Percentiles rank a stretch among this genome's conserved stretches.
Evolutionary conservation across 805 yeast genomes (phyloP).

Genomic region (Metschnikowia santaceciliae): DNA sequence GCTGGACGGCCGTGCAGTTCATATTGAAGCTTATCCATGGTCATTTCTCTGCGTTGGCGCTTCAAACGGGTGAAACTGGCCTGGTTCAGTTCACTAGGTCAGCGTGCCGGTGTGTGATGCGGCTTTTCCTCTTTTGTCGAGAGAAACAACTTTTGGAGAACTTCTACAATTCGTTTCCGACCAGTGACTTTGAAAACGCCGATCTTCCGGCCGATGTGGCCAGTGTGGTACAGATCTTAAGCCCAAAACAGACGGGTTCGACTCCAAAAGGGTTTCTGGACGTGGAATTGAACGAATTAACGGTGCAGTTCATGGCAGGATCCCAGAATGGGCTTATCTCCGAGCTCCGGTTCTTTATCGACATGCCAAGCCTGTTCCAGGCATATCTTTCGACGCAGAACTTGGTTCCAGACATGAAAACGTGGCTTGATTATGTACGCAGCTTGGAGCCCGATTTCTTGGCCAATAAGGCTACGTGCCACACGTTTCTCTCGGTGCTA

Average conservation of each 20-base stretch:
- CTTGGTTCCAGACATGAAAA: background rate
- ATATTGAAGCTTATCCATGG: conserved; percentile 25
- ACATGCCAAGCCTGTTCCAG: background rate
- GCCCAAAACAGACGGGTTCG: background rate
- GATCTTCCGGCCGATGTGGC: background rate
- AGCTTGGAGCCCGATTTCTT: conserved; percentile 8
- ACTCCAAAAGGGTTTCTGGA: conserved; percentile 10
- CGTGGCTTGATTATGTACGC: conserved; percentile 23
- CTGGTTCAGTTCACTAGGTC: conserved; percentile 14
- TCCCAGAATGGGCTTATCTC: background rate
- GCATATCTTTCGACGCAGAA: conserved; percentile 1
- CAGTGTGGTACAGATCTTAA: background rate
- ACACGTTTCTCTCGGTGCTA: conserved; percentile 35
- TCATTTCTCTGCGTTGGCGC: conserved; percentile 8
- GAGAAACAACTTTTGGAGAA: conserved; percentile 17
- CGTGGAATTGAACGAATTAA: conserved; percentile 11
- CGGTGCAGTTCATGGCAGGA: conserved; percentile 1
- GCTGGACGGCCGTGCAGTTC: conserved; percentile 26
- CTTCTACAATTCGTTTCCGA: conserved; percentile 19
- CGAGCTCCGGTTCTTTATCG: conserved; percentile 10
- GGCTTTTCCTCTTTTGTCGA: conserved; percentile 22
- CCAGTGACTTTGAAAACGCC: background rate
- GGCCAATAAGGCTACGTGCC: conserved; percentile 14
- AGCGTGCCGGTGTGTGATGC: conserved; percentile 22
- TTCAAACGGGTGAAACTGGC: no score